Conservation (phyloP, 1,284 basidiomycete species). For the Pisolithus thermaeus region DNA sequence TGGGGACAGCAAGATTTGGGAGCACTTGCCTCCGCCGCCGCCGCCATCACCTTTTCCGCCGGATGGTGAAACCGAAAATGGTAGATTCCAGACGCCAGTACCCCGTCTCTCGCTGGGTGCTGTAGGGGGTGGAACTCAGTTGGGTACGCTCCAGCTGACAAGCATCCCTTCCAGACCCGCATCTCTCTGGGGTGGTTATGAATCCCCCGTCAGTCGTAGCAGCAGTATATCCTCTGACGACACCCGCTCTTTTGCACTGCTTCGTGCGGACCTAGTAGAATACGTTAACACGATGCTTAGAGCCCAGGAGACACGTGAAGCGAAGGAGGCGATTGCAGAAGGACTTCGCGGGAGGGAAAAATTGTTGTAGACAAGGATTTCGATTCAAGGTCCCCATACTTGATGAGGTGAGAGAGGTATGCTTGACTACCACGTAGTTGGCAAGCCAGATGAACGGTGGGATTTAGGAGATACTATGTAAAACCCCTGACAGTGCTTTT, state of each 20-base stretch:
- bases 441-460: neutral
- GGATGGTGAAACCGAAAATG: neutral
- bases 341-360: neutral
- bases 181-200: no score
- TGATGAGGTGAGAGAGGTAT: slow-evolving; percentile 2
- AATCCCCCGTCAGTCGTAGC: neutral
- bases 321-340: neutral
- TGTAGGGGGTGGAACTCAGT: neutral
- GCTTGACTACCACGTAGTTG: neutral
- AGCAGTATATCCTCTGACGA: neutral
- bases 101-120: neutral
- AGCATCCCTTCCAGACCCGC: neutral
- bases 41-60: neutral
- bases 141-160: neutral
- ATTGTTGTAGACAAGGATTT: neutral
- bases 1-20: neutral
- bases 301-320: neutral
- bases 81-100: neutral
- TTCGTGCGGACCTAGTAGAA: neutral
- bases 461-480: neutral
- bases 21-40: neutral
- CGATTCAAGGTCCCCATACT: slow-evolving; percentile 2
- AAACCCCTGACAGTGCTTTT: no score
- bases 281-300: neutral
- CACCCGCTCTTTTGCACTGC: neutral